Conservation (phyloP, 164 flowering plant species). For the Nelumbo lutea region DNA sequence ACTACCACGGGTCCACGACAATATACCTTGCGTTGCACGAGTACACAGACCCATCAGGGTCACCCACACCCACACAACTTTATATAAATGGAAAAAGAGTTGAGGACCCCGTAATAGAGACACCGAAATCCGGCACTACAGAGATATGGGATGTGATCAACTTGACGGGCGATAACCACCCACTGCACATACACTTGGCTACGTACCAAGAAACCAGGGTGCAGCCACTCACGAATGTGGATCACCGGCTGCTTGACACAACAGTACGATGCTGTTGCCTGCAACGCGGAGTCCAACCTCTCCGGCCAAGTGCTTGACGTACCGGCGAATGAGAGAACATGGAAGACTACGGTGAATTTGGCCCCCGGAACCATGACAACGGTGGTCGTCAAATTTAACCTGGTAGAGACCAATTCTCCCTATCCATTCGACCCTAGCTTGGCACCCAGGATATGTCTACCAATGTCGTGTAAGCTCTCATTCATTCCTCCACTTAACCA, state of each 20-base stretch:
- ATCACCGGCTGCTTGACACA: slow-evolving; percentile 48
- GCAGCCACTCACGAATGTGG: slow-evolving; percentile 30
- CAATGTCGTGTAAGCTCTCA: slow-evolving; percentile 62
- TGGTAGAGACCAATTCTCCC: slow-evolving; percentile 41
- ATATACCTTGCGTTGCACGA: slow-evolving; percentile 60
- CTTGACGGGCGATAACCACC: slow-evolving; percentile 74
- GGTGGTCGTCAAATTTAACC: slow-evolving; percentile 40
- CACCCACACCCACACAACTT: slow-evolving; percentile 44
- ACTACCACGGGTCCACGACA: slow-evolving; percentile 38
- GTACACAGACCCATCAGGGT: slow-evolving; percentile 38
- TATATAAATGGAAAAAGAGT: slow-evolving; percentile 44
- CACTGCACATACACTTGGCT: slow-evolving; percentile 65
- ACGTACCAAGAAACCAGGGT: slow-evolving; percentile 42
- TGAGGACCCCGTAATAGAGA: slow-evolving; percentile 54
- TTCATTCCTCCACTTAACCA: no score
- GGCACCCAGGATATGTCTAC: slow-evolving; percentile 64
- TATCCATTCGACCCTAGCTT: slow-evolving; percentile 54
- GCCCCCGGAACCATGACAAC: slow-evolving; percentile 46
- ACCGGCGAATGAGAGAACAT: slow-evolving; percentile 45
- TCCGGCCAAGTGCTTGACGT: slow-evolving; percentile 34
- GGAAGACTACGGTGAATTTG: slow-evolving; percentile 75
- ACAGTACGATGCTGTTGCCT: slow-evolving; percentile 42
- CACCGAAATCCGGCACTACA: slow-evolving; percentile 38
- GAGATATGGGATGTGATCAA: slow-evolving; percentile 74
- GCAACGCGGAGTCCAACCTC: slow-evolving; percentile 39